Evolutionary conservation across 2,329 filamentous ascomycete genomes (phyloP).

Genomic region (Cladosporium cucumerinum): DNA sequence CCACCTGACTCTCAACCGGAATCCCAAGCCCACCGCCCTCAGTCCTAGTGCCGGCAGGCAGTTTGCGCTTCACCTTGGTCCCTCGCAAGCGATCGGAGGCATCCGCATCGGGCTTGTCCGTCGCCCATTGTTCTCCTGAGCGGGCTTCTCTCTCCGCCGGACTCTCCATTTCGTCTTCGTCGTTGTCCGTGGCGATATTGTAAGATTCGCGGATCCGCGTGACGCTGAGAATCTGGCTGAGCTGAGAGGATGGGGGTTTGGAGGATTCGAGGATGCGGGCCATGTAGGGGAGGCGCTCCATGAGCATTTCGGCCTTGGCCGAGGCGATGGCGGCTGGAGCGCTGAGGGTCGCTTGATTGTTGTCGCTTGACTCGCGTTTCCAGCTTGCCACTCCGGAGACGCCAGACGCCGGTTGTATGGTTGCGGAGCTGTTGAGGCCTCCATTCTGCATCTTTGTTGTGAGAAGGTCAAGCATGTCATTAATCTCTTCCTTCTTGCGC

Average conservation of each 20-base stretch:
- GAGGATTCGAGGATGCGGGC: slow-evolving; percentile 54
- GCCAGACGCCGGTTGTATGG: background rate
- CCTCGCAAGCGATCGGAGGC: slow-evolving; percentile 8
- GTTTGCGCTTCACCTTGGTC: slow-evolving; percentile 19
- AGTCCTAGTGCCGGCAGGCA: slow-evolving; percentile 11
- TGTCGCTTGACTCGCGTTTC: slow-evolving; percentile 9
- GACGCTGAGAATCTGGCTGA: slow-evolving; percentile 68
- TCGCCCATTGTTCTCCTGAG: slow-evolving; percentile 41
- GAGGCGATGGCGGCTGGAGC: slow-evolving; percentile 8
- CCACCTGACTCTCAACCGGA: slow-evolving; percentile 31
- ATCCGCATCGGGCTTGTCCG: slow-evolving; percentile 38
- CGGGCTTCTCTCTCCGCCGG: background rate
- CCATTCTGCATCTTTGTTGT: slow-evolving; percentile 54
- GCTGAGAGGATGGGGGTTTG: slow-evolving; percentile 25
- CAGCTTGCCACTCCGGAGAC: slow-evolving; percentile 1
- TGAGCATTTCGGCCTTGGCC: slow-evolving; percentile 68
- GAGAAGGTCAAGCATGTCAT: slow-evolving; percentile 68
- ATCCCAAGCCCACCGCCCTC: slow-evolving; percentile 25
- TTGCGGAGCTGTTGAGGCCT: slow-evolving; percentile 28
- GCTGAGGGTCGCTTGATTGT: background rate
- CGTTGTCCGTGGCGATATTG: slow-evolving; percentile 19
- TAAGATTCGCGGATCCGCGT: slow-evolving; percentile 48
- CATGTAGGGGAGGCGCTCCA: slow-evolving; percentile 86
- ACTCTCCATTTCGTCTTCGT: slow-evolving; percentile 17
- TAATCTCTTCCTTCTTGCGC: slow-evolving; percentile 77